A percentile compares a stretch with the other conserved stretches of the same genome.
These are phyloP conservation scores for Chrysanthemum seticuspe DNA, from an alignment of 129 eudicot genomes.

Conservation along the genomic window DNA sequence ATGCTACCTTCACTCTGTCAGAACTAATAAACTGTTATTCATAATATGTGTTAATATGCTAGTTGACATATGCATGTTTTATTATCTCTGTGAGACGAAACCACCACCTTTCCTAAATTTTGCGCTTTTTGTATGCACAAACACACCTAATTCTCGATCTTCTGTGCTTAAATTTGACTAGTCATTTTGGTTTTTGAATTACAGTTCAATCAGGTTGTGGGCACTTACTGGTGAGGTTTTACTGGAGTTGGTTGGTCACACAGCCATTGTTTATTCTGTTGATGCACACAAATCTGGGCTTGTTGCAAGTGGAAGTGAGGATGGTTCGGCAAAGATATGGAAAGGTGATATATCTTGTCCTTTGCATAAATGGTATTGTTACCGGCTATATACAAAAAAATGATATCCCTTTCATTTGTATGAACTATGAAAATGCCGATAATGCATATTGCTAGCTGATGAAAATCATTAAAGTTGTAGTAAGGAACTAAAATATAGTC, in stretches of 20 bases:
- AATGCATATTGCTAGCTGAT: constrained; percentile 1
- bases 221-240: constrained; percentile 78
- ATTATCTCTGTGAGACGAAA: too few relatives aligned
- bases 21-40: constrained; percentile 5
- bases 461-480: constrained; percentile 6
- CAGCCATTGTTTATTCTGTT: constrained; percentile 93
- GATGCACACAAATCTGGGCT: constrained; percentile 91
- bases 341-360: constrained; percentile 54
- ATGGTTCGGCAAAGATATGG: constrained; percentile 88
- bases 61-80: background rate
- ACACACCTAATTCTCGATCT: background rate
- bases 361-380: constrained; percentile 9
- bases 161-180: constrained; percentile 12
- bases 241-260: constrained; percentile 98
- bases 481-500: constrained; percentile 9
- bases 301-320: constrained; percentile 95
- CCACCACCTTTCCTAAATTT: constrained; percentile 1
- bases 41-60: constrained; percentile 3
- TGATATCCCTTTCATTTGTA: constrained; percentile 1
- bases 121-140: background rate
- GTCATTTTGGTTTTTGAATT: constrained; percentile 19
- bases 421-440: constrained; percentile 17
- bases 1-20: constrained; percentile 6
- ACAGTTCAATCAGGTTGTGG: constrained; percentile 93
- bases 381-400: background rate